Percentiles rank a stretch among this genome's conserved stretches.
Evolutionary conservation across 768 basidiomycete species (phyloP).

Genomic region (Hypsizygus marmoreus): DNA sequence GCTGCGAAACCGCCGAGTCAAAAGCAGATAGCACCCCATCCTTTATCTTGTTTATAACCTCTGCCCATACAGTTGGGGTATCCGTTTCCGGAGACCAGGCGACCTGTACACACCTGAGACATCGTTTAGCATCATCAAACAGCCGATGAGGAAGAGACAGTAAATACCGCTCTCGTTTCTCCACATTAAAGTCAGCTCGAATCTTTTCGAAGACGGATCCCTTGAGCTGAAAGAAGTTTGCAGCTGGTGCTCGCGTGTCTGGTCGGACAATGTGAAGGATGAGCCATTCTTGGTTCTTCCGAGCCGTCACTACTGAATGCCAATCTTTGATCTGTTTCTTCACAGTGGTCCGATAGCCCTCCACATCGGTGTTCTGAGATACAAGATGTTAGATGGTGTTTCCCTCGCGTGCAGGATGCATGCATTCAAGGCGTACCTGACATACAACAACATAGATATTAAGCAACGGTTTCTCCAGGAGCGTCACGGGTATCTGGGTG

Average conservation of each 20-base stretch:
- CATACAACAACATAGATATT: slow-evolving; percentile 87
- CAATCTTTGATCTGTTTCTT: slow-evolving; percentile 93
- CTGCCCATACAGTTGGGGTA: slow-evolving; percentile 84
- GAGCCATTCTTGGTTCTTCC: slow-evolving; percentile 92
- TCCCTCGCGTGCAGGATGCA: slow-evolving; percentile 2
- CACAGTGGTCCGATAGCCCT: slow-evolving; percentile 75
- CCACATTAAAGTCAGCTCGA: slow-evolving; percentile 86
- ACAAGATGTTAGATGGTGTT: slow-evolving; percentile 11
- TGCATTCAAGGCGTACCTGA: slow-evolving; percentile 57
- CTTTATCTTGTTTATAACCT: slow-evolving; percentile 86
- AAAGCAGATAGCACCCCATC: slow-evolving; percentile 87
- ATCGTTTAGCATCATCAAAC: slow-evolving; percentile 20
- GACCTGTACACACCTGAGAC: slow-evolving; percentile 75
- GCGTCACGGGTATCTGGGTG: slow-evolving; percentile 70
- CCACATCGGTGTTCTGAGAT: slow-evolving; percentile 58
- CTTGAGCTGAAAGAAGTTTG: slow-evolving; percentile 82
- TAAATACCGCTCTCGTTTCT: slow-evolving; percentile 80
- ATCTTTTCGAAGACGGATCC: slow-evolving; percentile 88
- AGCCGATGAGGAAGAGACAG: slow-evolving; percentile 3
- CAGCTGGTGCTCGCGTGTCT: slow-evolving; percentile 58
- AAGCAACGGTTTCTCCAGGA: slow-evolving; percentile 85
- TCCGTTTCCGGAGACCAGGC: slow-evolving; percentile 72
- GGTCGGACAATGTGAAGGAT: slow-evolving; percentile 84
- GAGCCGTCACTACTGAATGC: slow-evolving; percentile 63
- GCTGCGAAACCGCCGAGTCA: slow-evolving; percentile 70